These are phyloP conservation scores for Chaetoceros tenuissimus DNA, from an alignment of 108 stramenopile species.

Conservation along the genomic window DNA sequence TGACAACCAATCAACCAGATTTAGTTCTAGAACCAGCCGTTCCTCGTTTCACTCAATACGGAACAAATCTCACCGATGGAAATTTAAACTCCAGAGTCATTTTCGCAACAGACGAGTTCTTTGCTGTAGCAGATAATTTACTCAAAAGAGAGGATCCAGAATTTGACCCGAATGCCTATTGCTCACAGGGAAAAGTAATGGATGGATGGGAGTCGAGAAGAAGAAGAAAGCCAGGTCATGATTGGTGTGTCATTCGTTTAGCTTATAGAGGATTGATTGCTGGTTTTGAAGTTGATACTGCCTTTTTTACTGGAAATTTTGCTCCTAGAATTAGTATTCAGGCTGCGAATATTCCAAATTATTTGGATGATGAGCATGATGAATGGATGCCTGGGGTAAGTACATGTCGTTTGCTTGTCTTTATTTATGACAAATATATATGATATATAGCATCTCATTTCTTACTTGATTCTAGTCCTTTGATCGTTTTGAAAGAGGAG, in stretches of 20 bases:
- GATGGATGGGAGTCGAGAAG: slow-evolving; percentile 92
- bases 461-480: no score
- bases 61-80: no score
- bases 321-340: slow-evolving; percentile 69
- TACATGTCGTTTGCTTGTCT: no score
- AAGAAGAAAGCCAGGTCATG: slow-evolving; percentile 72
- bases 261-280: slow-evolving; percentile 19
- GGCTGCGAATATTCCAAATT: slow-evolving; percentile 20
- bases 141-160: slow-evolving; percentile 46
- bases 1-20: no score
- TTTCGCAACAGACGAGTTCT: slow-evolving; percentile 92
- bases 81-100: slow-evolving; percentile 25
- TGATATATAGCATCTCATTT: no score
- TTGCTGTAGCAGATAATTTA: slow-evolving; percentile 77
- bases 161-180: slow-evolving; percentile 76
- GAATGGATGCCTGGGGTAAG: slow-evolving; percentile 41
- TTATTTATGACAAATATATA: no score
- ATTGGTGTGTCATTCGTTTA: slow-evolving; percentile 84
- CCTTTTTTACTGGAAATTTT: slow-evolving; percentile 90
- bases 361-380: slow-evolving; percentile 21
- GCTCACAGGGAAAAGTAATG: slow-evolving; percentile 87
- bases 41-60: no score
- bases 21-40: no score
- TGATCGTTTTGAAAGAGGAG: slow-evolving; percentile 33
- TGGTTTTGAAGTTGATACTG: slow-evolving; percentile 78